These are phyloP conservation scores for Rhizophagus sp. DNA, from an alignment of 192 early-diverging fungal species.

Conservation along the genomic window DNA sequence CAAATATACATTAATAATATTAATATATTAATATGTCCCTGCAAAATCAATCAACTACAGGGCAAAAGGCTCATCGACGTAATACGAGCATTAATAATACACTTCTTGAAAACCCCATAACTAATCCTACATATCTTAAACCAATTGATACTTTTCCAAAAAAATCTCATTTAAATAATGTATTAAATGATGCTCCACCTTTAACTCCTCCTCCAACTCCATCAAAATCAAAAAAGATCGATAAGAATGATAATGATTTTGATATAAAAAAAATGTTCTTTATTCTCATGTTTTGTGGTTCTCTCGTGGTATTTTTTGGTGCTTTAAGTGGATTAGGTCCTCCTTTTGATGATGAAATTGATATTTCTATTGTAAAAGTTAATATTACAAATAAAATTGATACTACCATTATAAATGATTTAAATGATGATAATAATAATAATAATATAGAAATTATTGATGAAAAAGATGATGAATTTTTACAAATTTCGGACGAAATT, in stretches of 20 bases:
- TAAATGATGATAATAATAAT: not conserved
- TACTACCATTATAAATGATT: not conserved
- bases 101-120: not conserved
- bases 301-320: slow-evolving; percentile 13
- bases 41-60: not conserved
- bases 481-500: not conserved
- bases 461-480: not conserved
- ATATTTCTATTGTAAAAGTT: not conserved
- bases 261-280: slow-evolving; percentile 4
- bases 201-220: not conserved
- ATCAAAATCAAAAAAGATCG: not conserved
- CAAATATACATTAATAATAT: too few relatives aligned
- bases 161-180: not conserved
- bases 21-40: not conserved
- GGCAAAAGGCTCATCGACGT: not conserved
- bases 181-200: not conserved
- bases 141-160: not conserved
- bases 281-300: not conserved
- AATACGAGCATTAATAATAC: not conserved
- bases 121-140: not conserved
- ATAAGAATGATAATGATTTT: not conserved
- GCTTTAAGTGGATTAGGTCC: slow-evolving; percentile 11
- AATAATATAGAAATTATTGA: not conserved
- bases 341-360: slow-evolving; percentile 7
- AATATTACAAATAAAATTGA: too few relatives aligned